Percentiles rank a stretch among this genome's conserved stretches.
phyloP scores from a whole-genome alignment of 371 early-diverging fungal species.

The Apophysomyces elegans region DNA sequence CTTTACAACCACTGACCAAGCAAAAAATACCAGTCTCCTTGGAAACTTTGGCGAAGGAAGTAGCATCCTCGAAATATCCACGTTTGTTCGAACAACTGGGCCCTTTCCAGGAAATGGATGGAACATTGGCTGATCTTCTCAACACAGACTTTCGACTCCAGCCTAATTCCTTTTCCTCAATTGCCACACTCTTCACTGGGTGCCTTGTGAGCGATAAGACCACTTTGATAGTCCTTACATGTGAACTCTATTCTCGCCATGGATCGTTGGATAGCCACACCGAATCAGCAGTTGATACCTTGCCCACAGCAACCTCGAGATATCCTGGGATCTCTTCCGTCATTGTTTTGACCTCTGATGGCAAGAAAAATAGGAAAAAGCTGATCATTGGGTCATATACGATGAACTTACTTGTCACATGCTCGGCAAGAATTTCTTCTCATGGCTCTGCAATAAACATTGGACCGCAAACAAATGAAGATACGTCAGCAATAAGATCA shows the following conservation, averaged over 20 bases:
- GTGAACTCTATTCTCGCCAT: conserved; percentile 6
- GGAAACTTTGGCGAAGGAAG: background rate
- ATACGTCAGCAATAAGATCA: conserved; percentile 8
- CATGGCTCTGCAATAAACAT: background rate
- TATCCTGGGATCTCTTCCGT: background rate
- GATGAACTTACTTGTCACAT: conserved; percentile 10
- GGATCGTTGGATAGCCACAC: conserved; percentile 10
- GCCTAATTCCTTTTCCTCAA: background rate
- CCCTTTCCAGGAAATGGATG: background rate
- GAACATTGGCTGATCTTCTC: conserved; percentile 2
- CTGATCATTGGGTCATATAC: conserved; percentile 3
- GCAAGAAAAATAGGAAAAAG: conserved; percentile 3
- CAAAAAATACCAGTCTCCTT: background rate
- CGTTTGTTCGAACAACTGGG: conserved; percentile 6
- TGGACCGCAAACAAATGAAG: background rate
- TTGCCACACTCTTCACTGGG: conserved; percentile 1
- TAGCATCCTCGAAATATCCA: no score
- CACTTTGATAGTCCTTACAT: conserved; percentile 2
- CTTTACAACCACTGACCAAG: background rate
- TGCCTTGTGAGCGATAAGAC: background rate
- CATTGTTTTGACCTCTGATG: conserved; percentile 7
- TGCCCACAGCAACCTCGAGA: background rate
- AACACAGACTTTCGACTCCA: conserved; percentile 3
- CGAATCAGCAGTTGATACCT: background rate
- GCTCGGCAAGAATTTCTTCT: background rate